Percentiles rank a stretch among this genome's conserved stretches.
These are phyloP conservation scores for Vitis rupestris DNA, from an alignment of 164 flowering plant genomes.

Conservation along the genomic window DNA sequence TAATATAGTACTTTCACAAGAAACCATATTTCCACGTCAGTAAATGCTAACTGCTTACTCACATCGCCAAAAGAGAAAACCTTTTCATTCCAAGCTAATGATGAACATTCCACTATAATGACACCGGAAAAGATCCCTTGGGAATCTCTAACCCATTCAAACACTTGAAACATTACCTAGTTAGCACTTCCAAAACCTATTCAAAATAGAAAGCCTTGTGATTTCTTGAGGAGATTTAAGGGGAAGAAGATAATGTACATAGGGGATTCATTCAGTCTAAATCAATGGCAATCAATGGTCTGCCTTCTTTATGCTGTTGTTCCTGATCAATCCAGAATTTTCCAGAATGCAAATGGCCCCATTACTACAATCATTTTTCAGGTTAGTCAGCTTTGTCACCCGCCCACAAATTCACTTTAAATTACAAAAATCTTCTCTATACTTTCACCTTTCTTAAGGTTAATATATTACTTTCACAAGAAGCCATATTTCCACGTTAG, in stretches of 20 bases:
- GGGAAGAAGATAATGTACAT: slow-evolving; percentile 48
- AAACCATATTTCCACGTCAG: no score
- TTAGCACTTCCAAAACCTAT: no score
- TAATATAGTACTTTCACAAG: background rate
- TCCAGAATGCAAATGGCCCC: background rate
- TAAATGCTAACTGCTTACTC: no score
- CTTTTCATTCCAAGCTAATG: no score
- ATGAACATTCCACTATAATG: no score
- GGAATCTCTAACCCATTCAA: no score
- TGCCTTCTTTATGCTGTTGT: slow-evolving; percentile 43
- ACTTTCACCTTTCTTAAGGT: no score
- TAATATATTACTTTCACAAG: background rate
- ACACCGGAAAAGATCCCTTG: no score
- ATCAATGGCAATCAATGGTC: slow-evolving; percentile 36
- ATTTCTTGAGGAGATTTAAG: slow-evolving; percentile 21
- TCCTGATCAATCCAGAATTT: slow-evolving; percentile 17
- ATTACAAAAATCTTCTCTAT: no score
- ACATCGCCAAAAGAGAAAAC: no score
- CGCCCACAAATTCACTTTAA: background rate
- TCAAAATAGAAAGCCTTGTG: background rate
- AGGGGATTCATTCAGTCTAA: slow-evolving; percentile 44
- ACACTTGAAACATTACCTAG: no score
- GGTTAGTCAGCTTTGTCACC: slow-evolving; percentile 12
- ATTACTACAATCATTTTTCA: slow-evolving; percentile 21
- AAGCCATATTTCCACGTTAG: no score